Base-by-base conservation (phyloP, 2,329 filamentous ascomycete genomes). In the Penicillium sclerotigenum region DNA sequence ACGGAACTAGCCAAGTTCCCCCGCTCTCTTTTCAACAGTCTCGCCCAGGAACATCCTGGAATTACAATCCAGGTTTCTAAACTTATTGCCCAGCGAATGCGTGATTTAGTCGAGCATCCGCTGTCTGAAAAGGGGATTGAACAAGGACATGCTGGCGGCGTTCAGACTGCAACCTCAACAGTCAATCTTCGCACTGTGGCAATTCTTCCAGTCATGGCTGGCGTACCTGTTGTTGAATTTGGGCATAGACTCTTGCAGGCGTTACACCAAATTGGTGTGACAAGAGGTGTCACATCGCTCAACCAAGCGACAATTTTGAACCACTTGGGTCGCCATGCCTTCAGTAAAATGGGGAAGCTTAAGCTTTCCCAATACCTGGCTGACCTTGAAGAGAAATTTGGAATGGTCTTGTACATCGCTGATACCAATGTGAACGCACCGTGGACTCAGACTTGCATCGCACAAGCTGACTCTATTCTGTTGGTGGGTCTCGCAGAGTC, bases 31-130 rank as follows among this genome's bases (percentile, higher is more conserved):
- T 99, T 99, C 80, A 99, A 99, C 79, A 99, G 94, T 69, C 83
- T 99, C 51, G 94, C 94, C 0, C 88, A 96, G 69, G 94, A 99
- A 69, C 94, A 99, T 68, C 94, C 94, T 5, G 95, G 91, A 41
- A 99, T 99, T 68, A 97, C 94, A 0, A 97, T 99, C 73, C 97
- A 97, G 74, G 96, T 99, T 28, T 97, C 94, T 1, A 99, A 97
- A 73, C 94, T 99, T 64, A 97, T 99, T 66, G 94, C 94, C 0
- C 91, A 92, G 34, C 86, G 94, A 3, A 97, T 99, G 94, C 83
- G 93, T 58, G 84, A 90, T 40, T 77, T 97, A 37, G 85, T 97
- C 20, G 91, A 97, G 65, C 88, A 92, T 65, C 89, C 91, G 1
- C 77, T 90, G 16, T 82, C 85, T 34, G 82, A 87, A 37, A 80